phyloP scores from a whole-genome alignment of 805 yeast species.

The Diddensiella transvaalensis region DNA sequence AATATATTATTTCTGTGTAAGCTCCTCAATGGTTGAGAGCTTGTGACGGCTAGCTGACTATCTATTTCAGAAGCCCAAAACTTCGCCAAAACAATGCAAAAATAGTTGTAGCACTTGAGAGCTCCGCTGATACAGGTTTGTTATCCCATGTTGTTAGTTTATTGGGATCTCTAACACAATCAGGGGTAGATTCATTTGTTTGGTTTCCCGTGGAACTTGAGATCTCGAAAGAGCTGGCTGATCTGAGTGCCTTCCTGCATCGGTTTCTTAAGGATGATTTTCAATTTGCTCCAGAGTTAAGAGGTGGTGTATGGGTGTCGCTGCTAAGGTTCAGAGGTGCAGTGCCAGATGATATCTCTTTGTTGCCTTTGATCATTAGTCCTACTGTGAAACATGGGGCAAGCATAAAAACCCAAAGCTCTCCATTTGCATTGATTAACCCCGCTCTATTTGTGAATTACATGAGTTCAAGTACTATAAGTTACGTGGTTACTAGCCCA shows the following conservation, averaged over 20 bases:
- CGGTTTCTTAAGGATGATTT: slow-evolving; percentile 4
- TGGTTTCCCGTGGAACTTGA: slow-evolving; percentile 13
- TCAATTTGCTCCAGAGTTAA: slow-evolving; percentile 1
- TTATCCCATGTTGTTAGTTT: too few species aligned
- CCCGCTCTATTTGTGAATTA: slow-evolving; percentile 34
- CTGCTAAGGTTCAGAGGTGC: slow-evolving; percentile 2
- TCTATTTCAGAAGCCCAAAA: neutral
- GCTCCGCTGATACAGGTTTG: neutral
- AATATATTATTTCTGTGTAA: neutral
- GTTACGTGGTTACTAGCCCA: slow-evolving; percentile 17
- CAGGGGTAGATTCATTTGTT: slow-evolving; percentile 1
- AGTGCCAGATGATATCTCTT: neutral
- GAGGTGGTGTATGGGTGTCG: neutral
- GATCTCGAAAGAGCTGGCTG: neutral
- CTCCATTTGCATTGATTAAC: slow-evolving; percentile 35
- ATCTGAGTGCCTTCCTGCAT: slow-evolving; percentile 3
- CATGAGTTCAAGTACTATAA: slow-evolving; percentile 27
- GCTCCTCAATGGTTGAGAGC: neutral
- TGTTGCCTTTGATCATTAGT: neutral
- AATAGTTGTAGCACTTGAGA: neutral
- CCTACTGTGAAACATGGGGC: neutral
- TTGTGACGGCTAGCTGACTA: neutral
- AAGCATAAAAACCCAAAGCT: slow-evolving; percentile 23
- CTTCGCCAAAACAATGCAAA: neutral
- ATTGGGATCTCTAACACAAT: too few species aligned